Evolutionary conservation across 495 filamentous ascomycete species (phyloP), one percentile per base, ranked within the genome.

Genomic region (Monascus purpureus): DNA sequence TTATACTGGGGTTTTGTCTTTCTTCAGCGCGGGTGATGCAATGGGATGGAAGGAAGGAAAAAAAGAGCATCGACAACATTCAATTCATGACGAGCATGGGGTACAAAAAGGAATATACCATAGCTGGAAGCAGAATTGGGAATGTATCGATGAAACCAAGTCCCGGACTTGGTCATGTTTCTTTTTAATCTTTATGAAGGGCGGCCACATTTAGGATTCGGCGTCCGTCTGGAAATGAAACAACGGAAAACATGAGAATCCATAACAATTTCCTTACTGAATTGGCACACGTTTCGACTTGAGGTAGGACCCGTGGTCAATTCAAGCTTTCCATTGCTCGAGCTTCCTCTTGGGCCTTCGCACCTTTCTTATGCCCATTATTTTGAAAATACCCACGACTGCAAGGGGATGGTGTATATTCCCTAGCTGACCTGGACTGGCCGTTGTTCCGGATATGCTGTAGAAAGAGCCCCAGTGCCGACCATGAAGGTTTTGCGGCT

Each of bases 181-280:
- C 28, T 41, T 39, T 38, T 41, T n/a, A n/a, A n/a, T 56, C 52
- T 51, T 50, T 40, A 61, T 50, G 52, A 49, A 39, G 50, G 53
- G 45, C 42, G 52, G n/a, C n/a, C n/a, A 46, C 49, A 45, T 39
- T 42, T 35, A 47, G 43, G 49, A 61, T 41, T 44, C 52, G 57
- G 59, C 46, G 47, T 50, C 55, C 44, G 42, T 52, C 47, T 58
- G 38, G 46, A 48, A 61, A 63, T 60, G 58, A 60, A n/a, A n/a
- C n/a, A 61, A 59, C 55, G 56, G 52, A 63, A 58, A 62, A 63
- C 52, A 52, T 55, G 52, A 60, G 60, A 52, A 50, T 52, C 35
- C 47, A n/a, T n/a, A n/a, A n/a, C n/a, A n/a, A n/a, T n/a, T n/a
- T n/a, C n/a, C n/a, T n/a, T n/a, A n/a, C n/a, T n/a, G n/a, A n/a